phyloP scores from a whole-genome alignment of 2,329 filamentous ascomycete genomes.

The Xylariales sp. region DNA sequence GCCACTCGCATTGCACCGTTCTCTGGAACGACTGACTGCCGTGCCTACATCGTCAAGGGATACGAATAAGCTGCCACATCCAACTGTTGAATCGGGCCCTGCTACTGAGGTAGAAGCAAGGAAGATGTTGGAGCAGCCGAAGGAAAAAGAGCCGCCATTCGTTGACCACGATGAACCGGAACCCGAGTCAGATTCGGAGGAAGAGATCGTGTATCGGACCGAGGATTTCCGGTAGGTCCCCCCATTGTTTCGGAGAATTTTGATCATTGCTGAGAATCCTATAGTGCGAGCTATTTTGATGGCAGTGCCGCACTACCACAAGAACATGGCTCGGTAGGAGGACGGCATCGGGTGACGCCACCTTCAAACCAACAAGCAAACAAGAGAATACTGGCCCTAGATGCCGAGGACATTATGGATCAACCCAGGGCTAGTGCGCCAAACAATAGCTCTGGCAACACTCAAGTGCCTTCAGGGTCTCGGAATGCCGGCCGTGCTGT shows the following conservation, averaged over 20 bases:
- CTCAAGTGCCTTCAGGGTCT: not conserved
- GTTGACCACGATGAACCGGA: too few relatives aligned
- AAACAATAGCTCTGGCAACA: not conserved
- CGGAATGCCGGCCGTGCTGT: too few relatives aligned
- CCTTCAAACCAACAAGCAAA: slow-evolving; percentile 12
- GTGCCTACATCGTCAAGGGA: too few relatives aligned
- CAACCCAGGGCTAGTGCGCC: not conserved
- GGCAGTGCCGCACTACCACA: slow-evolving; percentile 13
- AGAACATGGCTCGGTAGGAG: slow-evolving; percentile 17
- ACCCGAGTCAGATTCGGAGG: slow-evolving; percentile 18
- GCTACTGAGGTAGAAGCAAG: too few relatives aligned
- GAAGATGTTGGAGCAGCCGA: too few relatives aligned
- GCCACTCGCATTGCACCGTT: too few relatives aligned
- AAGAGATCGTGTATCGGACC: slow-evolving; percentile 16
- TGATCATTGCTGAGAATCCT: slow-evolving; percentile 14
- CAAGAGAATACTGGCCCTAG: slow-evolving; percentile 4
- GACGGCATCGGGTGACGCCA: not conserved
- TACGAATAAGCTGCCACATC: too few relatives aligned
- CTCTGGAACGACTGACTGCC: too few relatives aligned
- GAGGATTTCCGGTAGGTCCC: slow-evolving; percentile 16
- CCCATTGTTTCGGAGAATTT: too few relatives aligned
- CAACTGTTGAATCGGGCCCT: too few relatives aligned
- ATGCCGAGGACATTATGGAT: not conserved
- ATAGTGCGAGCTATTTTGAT: slow-evolving; percentile 22
- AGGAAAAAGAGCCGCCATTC: too few relatives aligned